A percentile compares a stretch with the other conserved stretches of the same genome.
phyloP scores from a whole-genome alignment of 2,329 filamentous ascomycete species.

The Colletotrichum sp. region DNA sequence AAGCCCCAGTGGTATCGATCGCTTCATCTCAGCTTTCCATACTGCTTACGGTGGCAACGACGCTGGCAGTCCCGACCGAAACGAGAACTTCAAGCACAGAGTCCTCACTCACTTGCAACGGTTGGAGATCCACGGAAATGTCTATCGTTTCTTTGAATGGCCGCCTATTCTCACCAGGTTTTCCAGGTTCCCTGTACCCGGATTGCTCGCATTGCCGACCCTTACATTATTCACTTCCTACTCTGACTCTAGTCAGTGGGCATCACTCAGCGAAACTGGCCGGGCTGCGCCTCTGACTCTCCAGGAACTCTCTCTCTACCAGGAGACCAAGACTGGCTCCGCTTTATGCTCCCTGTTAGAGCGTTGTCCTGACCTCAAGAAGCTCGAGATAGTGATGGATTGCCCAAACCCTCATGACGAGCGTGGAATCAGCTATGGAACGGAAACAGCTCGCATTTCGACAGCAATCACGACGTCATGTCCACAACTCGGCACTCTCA shows the following conservation, averaged over 20 bases:
- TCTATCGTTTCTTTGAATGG: too few relatives aligned
- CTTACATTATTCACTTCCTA: not conserved
- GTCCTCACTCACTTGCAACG: not conserved
- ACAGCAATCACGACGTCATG: not conserved
- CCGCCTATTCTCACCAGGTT: not conserved
- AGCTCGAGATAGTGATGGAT: not conserved
- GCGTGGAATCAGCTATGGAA: not conserved
- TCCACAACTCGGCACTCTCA: not conserved
- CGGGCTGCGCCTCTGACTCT: not conserved
- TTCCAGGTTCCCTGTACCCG: not conserved
- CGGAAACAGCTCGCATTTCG: not conserved
- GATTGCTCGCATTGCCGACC: not conserved
- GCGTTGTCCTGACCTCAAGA: not conserved
- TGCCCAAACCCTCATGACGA: not conserved
- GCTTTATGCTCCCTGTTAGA: not conserved
- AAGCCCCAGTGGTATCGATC: not conserved
- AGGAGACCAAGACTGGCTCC: not conserved
- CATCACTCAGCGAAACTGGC: not conserved
- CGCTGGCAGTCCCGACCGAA: not conserved
- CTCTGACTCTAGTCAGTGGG: not conserved
- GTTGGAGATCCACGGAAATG: not conserved
- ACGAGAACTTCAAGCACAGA: not conserved
- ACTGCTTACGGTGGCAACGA: not conserved
- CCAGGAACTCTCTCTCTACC: not conserved
- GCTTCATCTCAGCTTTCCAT: not conserved